Conservation (phyloP, 2,329 filamentous ascomycete genomes). For the Fusarium coffeatum region DNA sequence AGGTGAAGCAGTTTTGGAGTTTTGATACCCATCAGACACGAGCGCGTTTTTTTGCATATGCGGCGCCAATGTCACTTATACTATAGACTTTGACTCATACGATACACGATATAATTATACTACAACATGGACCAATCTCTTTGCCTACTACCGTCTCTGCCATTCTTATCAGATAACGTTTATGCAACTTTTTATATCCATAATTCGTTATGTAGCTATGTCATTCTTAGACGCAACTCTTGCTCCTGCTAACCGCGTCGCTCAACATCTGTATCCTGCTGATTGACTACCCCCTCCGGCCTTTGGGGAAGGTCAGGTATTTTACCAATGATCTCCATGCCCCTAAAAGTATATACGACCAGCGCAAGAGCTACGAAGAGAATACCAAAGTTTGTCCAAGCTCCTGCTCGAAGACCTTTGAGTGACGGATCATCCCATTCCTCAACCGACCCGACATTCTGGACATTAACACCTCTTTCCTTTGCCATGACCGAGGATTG, state of each 20-base stretch:
- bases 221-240: background rate
- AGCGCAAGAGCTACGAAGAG: constrained; percentile 57
- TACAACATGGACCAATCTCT: background rate
- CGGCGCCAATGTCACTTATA: background rate
- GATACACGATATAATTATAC: constrained; percentile 20
- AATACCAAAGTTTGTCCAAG: constrained; percentile 65
- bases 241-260: constrained; percentile 9
- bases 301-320: constrained; percentile 33
- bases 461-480: constrained; percentile 57
- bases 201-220: background rate
- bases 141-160: background rate
- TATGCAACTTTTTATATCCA: background rate
- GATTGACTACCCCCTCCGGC: constrained; percentile 42
- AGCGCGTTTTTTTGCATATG: constrained; percentile 22
- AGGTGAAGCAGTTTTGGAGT: constrained; percentile 26
- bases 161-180: too few relatives aligned
- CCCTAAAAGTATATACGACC: constrained; percentile 61
- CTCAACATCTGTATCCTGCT: constrained; percentile 33
- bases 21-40: constrained; percentile 44
- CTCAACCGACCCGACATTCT: constrained; percentile 56
- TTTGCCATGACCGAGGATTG: constrained; percentile 71
- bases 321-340: constrained; percentile 65
- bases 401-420: constrained; percentile 60
- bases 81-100: constrained; percentile 15
- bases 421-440: constrained; percentile 61